Base-by-base conservation (phyloP, 495 filamentous ascomycete species). In the Aspergillus taichungensis region DNA sequence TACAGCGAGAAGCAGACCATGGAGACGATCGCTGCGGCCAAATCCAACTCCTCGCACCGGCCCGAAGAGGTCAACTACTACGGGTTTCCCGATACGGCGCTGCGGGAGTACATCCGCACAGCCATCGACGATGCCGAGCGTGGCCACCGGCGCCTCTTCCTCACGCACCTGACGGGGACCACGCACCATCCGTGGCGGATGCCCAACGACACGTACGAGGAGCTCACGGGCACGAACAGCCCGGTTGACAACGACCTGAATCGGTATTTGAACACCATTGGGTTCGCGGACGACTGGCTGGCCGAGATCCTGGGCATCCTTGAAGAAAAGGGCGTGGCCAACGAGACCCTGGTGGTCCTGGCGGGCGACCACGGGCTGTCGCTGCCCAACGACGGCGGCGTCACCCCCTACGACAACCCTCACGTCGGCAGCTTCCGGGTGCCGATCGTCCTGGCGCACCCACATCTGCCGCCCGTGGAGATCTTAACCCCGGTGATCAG, bases 291-390 rank as follows among this genome's bases (percentile, higher is more conserved):
- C 37, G 34, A 51, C 9, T 72, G 68, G 68, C 38, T 72, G 11
- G 43, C 45, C 3, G 55, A 60, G 14, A 59, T 67, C 12, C 49
- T 71, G n/a, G 38, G 62, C 0, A 33, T 69, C 12, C 43, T 72
- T 10, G 57, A 71, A 28, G 60, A 69, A 6, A 47, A 54, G 7
- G 66, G 59, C 13, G 60, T 71, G 6, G 58, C 63, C 8, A 52
- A 71, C 27, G 61, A 72, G 52, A 72, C 67, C 9, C 51, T 72
- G 24, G 49, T 72, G 9, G 60, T 71, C 8, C 60, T 71, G 47
- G 56, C 66, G 27, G 68, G 68, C 40, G 67, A 72, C 40, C 68
- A 72, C 34, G 57, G 62, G 13, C 42, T 63, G 9, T 56, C 62
- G 3, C 59, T 67, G 39, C 60, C 59, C n/a, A 57, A 66, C 13